Percentiles rank a stretch among this genome's conserved stretches.
These are phyloP conservation scores for Nothomitra cinnamomea DNA, from an alignment of 2,329 filamentous ascomycete genomes.

Conservation along the genomic window DNA sequence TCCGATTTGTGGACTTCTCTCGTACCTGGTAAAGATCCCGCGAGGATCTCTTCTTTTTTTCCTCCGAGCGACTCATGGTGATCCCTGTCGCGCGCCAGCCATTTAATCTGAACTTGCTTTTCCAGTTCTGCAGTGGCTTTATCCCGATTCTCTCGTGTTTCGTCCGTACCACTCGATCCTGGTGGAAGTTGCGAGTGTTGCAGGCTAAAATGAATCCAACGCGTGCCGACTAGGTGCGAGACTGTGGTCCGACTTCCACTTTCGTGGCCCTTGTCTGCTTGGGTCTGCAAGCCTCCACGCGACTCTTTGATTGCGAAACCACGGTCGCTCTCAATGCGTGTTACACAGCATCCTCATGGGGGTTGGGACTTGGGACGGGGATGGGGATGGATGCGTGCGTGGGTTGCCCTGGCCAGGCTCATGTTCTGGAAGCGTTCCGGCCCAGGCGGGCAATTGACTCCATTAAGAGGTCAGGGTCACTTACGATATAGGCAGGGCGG, in stretches of 20 bases:
- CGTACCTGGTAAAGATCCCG: slow-evolving; percentile 4
- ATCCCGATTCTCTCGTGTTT: slow-evolving; percentile 3
- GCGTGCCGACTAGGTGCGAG: too few species aligned
- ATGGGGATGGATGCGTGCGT: too few species aligned
- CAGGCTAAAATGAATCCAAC: neutral
- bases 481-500: too few species aligned
- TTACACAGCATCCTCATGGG: neutral
- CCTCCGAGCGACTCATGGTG: neutral
- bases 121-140: neutral
- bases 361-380: too few species aligned
- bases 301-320: slow-evolving; percentile 4
- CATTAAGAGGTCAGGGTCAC: neutral
- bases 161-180: slow-evolving; percentile 1
- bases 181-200: neutral
- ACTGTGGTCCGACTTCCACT: neutral
- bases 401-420: neutral
- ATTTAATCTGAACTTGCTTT: neutral
- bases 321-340: slow-evolving; percentile 1
- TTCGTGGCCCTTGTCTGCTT: neutral
- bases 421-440: slow-evolving; percentile 1
- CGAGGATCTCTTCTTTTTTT: neutral
- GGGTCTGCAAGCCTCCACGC: slow-evolving; percentile 4
- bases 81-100: neutral
- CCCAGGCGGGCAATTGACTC: neutral
- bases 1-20: neutral